These are phyloP conservation scores for Sugiyamaella novakii DNA, from an alignment of 1,139 yeast species.

Conservation along the genomic window DNA sequence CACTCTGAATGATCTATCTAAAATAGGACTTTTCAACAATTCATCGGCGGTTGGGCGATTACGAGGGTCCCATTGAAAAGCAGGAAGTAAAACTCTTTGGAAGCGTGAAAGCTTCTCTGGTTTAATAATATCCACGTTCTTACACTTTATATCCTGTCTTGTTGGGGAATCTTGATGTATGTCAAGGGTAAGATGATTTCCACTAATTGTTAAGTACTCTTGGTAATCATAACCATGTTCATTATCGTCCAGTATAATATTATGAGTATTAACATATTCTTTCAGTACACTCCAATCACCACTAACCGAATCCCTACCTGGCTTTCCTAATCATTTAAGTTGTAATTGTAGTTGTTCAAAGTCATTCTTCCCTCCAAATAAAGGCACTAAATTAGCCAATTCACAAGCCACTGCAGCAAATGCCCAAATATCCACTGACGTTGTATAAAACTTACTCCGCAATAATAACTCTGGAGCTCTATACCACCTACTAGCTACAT, in stretches of 20 bases:
- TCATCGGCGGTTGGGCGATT: conserved; percentile 63
- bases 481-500: conserved; percentile 95
- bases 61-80: conserved; percentile 57
- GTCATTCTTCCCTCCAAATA: conserved; percentile 83
- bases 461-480: conserved; percentile 90
- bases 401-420: conserved; percentile 87
- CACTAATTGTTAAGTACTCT: background rate
- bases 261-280: background rate
- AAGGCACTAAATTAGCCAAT: conserved; percentile 69
- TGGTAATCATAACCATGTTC: background rate
- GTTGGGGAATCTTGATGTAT: background rate
- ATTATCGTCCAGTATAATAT: background rate
- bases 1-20: no score
- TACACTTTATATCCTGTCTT: background rate
- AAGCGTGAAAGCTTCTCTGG: background rate
- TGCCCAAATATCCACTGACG: conserved; percentile 92
- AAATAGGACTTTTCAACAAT: conserved; percentile 65
- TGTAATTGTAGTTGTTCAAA: conserved; percentile 68
- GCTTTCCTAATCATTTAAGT: conserved; percentile 62
- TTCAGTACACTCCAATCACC: conserved; percentile 33
- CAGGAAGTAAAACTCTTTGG: background rate
- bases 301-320: conserved; percentile 32
- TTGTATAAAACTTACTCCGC: conserved; percentile 64
- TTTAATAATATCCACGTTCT: background rate
- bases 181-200: background rate